Evolutionary conservation across 306 rosid species (phyloP).

Genomic region (Citrullus colocynthis): DNA sequence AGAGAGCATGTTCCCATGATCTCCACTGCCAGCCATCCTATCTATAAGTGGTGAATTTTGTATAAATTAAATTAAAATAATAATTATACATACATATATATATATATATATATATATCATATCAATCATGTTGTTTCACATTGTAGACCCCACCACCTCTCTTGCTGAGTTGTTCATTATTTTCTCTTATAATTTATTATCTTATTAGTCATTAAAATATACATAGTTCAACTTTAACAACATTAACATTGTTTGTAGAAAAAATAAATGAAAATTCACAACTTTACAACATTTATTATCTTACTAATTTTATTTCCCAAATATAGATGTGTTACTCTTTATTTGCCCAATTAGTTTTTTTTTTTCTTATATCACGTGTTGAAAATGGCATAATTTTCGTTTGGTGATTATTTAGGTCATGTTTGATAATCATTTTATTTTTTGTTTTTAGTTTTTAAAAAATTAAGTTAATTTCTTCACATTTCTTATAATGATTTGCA

Average conservation of each 20-base stretch:
- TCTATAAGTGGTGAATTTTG: not conserved
- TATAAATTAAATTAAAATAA: not conserved
- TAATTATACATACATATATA: not conserved
- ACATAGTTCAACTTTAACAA: not conserved
- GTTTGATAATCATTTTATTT: no score
- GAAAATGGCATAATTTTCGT: no score
- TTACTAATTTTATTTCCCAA: not conserved
- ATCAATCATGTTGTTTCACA: conserved; percentile 1
- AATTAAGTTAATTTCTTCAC: no score
- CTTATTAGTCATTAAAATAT: not conserved
- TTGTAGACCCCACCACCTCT: not conserved
- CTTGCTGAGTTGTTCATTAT: not conserved
- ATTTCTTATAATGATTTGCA: no score
- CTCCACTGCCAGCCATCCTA: not conserved
- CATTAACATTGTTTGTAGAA: no score
- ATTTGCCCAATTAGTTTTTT: no score
- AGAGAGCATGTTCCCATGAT: not conserved
- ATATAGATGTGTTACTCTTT: not conserved
- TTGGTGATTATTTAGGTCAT: no score
- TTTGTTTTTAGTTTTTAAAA: no score
- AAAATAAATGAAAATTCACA: not conserved
- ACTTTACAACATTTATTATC: not conserved
- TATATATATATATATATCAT: not conserved
- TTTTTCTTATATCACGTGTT: no score
- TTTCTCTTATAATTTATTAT: not conserved